Conservation (phyloP, 768 basidiomycete species). For the Grammothele lineata region DNA sequence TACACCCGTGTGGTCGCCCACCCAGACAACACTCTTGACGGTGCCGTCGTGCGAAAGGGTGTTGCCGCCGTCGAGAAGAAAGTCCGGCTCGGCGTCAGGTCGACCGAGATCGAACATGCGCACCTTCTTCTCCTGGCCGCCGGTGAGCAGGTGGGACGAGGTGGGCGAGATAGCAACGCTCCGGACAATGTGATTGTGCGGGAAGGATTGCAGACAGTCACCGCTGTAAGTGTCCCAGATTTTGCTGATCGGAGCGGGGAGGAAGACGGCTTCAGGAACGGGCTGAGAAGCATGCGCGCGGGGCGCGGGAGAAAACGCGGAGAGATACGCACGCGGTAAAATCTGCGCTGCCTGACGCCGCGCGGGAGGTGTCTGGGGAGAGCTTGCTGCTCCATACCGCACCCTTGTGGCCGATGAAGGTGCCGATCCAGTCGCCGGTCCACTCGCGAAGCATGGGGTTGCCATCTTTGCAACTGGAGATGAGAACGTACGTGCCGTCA, state of each 20-base stretch:
- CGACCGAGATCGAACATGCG: constrained; percentile 87
- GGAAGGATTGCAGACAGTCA: constrained; percentile 86
- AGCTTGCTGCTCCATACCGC: constrained; percentile 98
- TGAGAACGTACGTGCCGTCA: constrained; percentile 83
- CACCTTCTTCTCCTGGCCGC: constrained; percentile 97
- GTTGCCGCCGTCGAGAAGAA: constrained; percentile 58
- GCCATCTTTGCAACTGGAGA: constrained; percentile 98
- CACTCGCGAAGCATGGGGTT: constrained; percentile 96
- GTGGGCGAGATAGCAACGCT: constrained; percentile 83
- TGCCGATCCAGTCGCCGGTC: constrained; percentile 99
- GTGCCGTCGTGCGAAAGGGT: constrained; percentile 78
- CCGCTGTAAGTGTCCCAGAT: constrained; percentile 96
- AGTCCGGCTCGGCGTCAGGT: constrained; percentile 84
- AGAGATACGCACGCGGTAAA: constrained; percentile 81
- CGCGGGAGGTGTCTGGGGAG: constrained; percentile 77
- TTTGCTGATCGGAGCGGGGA: constrained; percentile 52
- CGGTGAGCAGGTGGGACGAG: constrained; percentile 71
- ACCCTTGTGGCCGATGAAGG: constrained; percentile 86
- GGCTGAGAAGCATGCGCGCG: too few relatives aligned
- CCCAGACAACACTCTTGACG: constrained; percentile 92
- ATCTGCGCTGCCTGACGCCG: constrained; percentile 92
- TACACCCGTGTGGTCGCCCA: constrained; percentile 82
- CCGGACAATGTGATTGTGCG: constrained; percentile 97
- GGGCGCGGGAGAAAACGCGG: constrained; percentile 5
- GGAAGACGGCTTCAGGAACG: background rate